Base-by-base conservation (phyloP, 495 filamentous ascomycete species). In the Daldinia grandis region DNA sequence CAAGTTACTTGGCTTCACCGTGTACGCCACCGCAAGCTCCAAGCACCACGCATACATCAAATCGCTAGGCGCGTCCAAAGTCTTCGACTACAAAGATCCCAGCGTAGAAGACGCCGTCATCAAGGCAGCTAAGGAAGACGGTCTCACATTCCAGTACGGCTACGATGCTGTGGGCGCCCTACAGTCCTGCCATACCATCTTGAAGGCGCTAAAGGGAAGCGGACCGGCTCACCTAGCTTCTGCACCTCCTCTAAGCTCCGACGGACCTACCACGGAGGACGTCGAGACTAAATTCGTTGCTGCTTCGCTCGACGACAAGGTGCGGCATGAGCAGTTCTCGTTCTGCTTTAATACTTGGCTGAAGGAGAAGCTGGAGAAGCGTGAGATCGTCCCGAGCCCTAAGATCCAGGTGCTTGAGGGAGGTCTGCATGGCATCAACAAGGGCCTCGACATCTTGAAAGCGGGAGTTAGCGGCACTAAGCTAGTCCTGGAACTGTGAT, bases 21-120 rank as follows among this genome's bases (percentile, higher is more conserved):
- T 86, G 4, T 86, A 84, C 44, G 85, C 80, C 7, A 84, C 83
- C 7, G 84, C 83, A n/a, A 83, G 85, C 19, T 33, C 69, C 21
- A 76, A 76, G 60, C 79, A 87, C 71, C 72, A 79, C n/a, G 62
- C 65, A 2, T 85, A 82, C 42, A 63, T 87, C n/a, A 74, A 64
- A 42, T 77, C 75, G 0, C 64, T 88, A 6, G 86, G 85, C 4
- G 86, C 85, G 15, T 78, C 76, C n/a, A 69, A 76, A 27, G 78
- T 84, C 0, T 87, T 87, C 59, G 82, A 87, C 60, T 85, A 87
- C 51, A 81, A 80, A n/a, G 78, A 82, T 0, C 49, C 77, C 17
- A 30, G 67, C 8, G 83, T 86, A 12, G 81, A 85, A 30, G 73
- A 81, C 31, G 60, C 60, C 4, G 83, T 87, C 53, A 69, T 86